Evolutionary conservation across 208 protist genomes (phyloP), one percentile per base, ranked within the genome.

Genomic region (Trypanosoma theileri): DNA sequence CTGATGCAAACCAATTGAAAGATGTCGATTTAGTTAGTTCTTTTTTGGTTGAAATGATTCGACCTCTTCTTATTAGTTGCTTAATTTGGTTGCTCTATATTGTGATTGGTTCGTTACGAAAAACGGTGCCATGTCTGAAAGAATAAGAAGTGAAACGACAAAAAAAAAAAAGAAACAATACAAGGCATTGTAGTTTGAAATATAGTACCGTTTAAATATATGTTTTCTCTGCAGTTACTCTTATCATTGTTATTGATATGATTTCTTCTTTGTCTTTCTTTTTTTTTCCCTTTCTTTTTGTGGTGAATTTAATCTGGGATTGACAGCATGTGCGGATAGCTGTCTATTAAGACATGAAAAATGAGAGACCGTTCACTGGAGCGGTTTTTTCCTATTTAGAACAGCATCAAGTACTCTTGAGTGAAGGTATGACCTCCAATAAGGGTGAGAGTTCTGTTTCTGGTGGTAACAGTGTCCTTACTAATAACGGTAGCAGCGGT

Each of bases 31-130:
- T 26, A 51, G 19, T 72, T n/a, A 26, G 9, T 72, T 28, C 14
- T 42, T 12, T 59, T 40, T 58, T 72, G 21, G 31, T 72, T 41
- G 40, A 59, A 52, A 13, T 72, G 24, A 13, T 72, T 55, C 67
- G 67, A 59, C 67, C 67, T 21, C 17, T 72, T 66, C 40, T 72
- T 48, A 24, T 66, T 53, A 58, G 21, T 14, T 59, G 55, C 17
- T n/a, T 59, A 19, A 21, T 72, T 61, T 72, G 67, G 48, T 59
- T 72, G 8, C 14, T 72, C 2, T 59, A 17, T 66, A 44, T 41
- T 59, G 9, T 72, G 28, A 21, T 42, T 13, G 4, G 12, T 31
- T 28, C 19, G 35, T 21, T 66, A 44, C 14, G 14, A 59, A 45
- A 40, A 51, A 66, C 67, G n/a, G 14, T 63, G 42, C 0, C 1